These are phyloP conservation scores for Toxoplasma gondii DNA, from an alignment of 169 alveolate genomes.

Conservation along the genomic window DNA sequence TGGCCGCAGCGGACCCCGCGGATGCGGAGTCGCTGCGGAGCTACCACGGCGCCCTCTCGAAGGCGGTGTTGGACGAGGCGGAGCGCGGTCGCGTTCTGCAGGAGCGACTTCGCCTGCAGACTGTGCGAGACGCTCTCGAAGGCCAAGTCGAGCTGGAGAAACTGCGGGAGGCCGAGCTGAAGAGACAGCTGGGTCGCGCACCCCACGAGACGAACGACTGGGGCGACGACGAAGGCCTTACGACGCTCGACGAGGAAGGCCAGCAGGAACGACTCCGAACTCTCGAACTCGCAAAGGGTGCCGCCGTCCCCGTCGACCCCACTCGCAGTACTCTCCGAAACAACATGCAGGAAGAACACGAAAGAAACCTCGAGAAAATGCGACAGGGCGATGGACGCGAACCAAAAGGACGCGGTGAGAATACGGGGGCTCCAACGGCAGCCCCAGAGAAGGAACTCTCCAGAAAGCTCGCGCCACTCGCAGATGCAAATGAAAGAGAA, in stretches of 20 bases:
- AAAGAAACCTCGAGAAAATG: neutral
- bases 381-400: neutral
- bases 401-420: neutral
- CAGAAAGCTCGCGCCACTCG: no score
- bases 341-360: neutral
- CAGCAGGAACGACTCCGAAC: neutral
- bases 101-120: neutral
- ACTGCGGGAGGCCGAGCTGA: neutral
- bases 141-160: neutral
- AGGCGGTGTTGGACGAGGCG: neutral
- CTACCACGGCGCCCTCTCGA: neutral
- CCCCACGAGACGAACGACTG: no score
- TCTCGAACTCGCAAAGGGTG: neutral
- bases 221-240: neutral
- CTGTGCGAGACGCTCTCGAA: neutral
- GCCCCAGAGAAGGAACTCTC: no score
- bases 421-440: no score
- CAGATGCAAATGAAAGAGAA: no score
- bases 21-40: neutral
- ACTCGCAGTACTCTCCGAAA: neutral
- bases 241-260: neutral
- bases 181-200: neutral
- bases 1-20: neutral
- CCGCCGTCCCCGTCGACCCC: neutral
- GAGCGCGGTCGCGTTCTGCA: neutral